These are phyloP conservation scores for Xylaria sp. DNA, from an alignment of 2,329 filamentous ascomycete species.

Conservation along the genomic window DNA sequence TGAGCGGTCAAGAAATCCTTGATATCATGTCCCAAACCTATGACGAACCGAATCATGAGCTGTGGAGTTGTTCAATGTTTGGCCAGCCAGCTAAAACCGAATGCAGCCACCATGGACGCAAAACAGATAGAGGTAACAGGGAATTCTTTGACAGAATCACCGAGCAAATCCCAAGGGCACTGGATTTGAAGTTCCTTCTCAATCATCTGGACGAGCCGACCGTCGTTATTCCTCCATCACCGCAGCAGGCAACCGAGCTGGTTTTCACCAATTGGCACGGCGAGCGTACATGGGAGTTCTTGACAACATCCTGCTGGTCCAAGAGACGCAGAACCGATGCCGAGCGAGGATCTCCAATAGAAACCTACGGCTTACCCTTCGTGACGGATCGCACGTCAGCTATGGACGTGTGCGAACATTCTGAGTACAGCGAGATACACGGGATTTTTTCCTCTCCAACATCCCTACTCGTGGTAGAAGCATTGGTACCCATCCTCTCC, in stretches of 20 bases:
- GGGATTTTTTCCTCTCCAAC: slow-evolving; percentile 59
- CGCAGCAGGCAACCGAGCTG: slow-evolving; percentile 24
- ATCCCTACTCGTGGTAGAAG: slow-evolving; percentile 55
- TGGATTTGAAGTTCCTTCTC: slow-evolving; percentile 56
- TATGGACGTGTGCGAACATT: slow-evolving; percentile 58
- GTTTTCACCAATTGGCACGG: slow-evolving; percentile 46
- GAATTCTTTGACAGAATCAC: slow-evolving; percentile 50
- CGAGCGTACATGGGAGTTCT: slow-evolving; percentile 47
- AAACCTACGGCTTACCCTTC: slow-evolving; percentile 51
- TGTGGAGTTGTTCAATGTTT: slow-evolving; percentile 54
- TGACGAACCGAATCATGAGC: slow-evolving; percentile 45
- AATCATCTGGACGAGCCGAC: slow-evolving; percentile 62
- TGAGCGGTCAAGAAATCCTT: slow-evolving; percentile 52
- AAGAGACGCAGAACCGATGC: background rate
- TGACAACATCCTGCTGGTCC: slow-evolving; percentile 49
- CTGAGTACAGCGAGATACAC: slow-evolving; percentile 57
- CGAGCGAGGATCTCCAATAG: background rate
- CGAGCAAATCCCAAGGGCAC: slow-evolving; percentile 46
- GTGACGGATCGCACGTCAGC: slow-evolving; percentile 46
- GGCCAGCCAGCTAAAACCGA: slow-evolving; percentile 43
- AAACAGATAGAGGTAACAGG: slow-evolving; percentile 51
- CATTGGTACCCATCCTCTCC: slow-evolving; percentile 59
- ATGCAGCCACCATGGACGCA: slow-evolving; percentile 51
- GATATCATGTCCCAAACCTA: slow-evolving; percentile 47
- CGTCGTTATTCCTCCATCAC: slow-evolving; percentile 50